phyloP scores from a whole-genome alignment of 2,329 filamentous ascomycete species.

The Paradendryphiella salina region DNA sequence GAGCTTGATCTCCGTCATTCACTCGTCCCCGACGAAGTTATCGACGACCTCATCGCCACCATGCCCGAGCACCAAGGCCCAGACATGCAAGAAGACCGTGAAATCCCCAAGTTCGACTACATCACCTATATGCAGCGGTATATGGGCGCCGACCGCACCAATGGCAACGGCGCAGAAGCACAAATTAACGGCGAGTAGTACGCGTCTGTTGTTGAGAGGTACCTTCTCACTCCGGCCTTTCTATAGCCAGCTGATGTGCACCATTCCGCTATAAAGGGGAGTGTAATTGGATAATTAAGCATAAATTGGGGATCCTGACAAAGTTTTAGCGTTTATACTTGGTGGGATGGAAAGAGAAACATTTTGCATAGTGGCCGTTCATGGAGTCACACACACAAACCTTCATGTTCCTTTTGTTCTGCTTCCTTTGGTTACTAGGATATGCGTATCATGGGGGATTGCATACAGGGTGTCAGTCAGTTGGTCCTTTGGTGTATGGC shows the following conservation, averaged over 20 bases:
- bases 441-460: too few species aligned
- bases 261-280: not conserved
- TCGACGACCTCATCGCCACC: constrained; percentile 84
- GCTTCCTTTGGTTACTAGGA: too few species aligned
- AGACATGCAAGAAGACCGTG: constrained; percentile 81
- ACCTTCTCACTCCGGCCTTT: constrained; percentile 23
- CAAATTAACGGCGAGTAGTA: constrained; percentile 31
- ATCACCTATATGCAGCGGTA: constrained; percentile 92
- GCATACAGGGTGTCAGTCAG: too few species aligned
- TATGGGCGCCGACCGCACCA: constrained; percentile 40
- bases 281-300: constrained; percentile 4
- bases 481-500: too few species aligned
- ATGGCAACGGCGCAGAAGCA: constrained; percentile 29
- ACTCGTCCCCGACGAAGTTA: constrained; percentile 94
- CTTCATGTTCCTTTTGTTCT: too few species aligned
- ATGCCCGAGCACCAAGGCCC: constrained; percentile 85
- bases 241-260: constrained; percentile 7
- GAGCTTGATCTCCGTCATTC: constrained; percentile 95
- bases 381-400: not conserved
- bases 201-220: constrained; percentile 12
- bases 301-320: not conserved
- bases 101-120: constrained; percentile 90
- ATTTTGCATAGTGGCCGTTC: constrained; percentile 10
- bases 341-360: not conserved
- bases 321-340: constrained; percentile 1